Base-by-base conservation (phyloP, 2,329 filamentous ascomycete genomes). In the Gaeumannomyces tritici region DNA sequence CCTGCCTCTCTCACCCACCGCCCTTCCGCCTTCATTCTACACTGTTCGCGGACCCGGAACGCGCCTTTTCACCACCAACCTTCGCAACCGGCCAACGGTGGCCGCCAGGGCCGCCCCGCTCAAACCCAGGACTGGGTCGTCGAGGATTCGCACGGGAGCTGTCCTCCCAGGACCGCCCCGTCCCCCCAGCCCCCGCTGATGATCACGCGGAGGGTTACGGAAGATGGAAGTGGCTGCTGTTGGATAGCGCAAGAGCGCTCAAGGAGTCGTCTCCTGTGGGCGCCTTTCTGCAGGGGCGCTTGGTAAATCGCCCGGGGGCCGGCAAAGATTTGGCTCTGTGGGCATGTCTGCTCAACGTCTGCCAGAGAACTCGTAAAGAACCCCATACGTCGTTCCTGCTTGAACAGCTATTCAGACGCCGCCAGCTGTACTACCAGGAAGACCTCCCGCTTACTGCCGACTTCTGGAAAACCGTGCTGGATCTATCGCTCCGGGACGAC, bases 381-480 rank as follows among this genome's bases (percentile, higher is more conserved):
- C 62, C 64, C n/a, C 69, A 70, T 7, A 66, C 70, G 1, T 51
- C 64, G 15, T 65, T 65, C 15, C 64, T 75, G 21, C 13, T 61
- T 24, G 24, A 21, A n/a, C 68, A 66, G 18, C 47, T 74, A 12
- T 63, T 67, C 15, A 62, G 63, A 55, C 67, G 69, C 21, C 65
- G 63, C 54, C 63, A 64, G 55, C 63, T 75, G 42, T 51, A 24
- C 21, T 57, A 59, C 58, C 61, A 70, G 29, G 67, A 70, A 18
- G 61, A 67, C 4, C 69, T 69, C 9, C 42, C 66, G 4, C 64
- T 67, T 8, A 70, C 72, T 4, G 60, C 63, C 28, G 58, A 60
- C 1, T 73, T 75, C 33, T 75, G 72, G 73, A 55, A 62, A 28
- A 64, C 66, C 1, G 66, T 78, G 7, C 64, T 76, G 24, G 69